Evolutionary conservation across 169 alveolate genomes (phyloP), one percentile per base, ranked within the genome.

Genomic region (Miamiensis avidus): DNA sequence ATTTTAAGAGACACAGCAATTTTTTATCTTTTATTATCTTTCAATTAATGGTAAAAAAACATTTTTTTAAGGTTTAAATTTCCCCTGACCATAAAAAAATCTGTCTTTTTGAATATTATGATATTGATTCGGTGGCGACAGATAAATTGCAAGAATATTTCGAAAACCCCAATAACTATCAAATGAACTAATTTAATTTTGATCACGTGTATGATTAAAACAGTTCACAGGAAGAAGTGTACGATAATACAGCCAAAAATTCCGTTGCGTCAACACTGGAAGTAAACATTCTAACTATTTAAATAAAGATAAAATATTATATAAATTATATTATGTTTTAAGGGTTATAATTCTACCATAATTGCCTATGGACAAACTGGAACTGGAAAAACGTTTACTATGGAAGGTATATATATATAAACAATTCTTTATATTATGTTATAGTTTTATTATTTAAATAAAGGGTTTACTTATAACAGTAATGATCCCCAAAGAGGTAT

Each of bases 311-410:
- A 15, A 15, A 15, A 15, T 29, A 31, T 0, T 27, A 25, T 31
- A 31, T 33, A 32, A 77, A 77, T 31, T 0, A 27, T 31, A 29
- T 31, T 0, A 6, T 77, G 15, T 34, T 20, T 29, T 49, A 25
- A 79, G 83, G 97, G 97, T 31, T 95, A 88, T 83, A 95, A 95
- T 73, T 92, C 96, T 1, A 92, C 96, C 28, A 91, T 95, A 1
- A 86, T 95, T 76, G 95, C 96, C n/a, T 95, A 95, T 88, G 97
- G 97, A 0, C 91, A 95, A 84, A 95, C 97, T 0, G 97, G 97
- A 0, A 95, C 97, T 4, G 97, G 97, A 16, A 95, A 95, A 88
- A 95, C 97, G 1, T 92, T 85, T 81, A 95, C 97, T 28, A 95
- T 95, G 95, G 98, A 97, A 88, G 98, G 98, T 49, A 49, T 11